phyloP scores from a whole-genome alignment of 306 rosid species.

The Prosopis cineraria region DNA sequence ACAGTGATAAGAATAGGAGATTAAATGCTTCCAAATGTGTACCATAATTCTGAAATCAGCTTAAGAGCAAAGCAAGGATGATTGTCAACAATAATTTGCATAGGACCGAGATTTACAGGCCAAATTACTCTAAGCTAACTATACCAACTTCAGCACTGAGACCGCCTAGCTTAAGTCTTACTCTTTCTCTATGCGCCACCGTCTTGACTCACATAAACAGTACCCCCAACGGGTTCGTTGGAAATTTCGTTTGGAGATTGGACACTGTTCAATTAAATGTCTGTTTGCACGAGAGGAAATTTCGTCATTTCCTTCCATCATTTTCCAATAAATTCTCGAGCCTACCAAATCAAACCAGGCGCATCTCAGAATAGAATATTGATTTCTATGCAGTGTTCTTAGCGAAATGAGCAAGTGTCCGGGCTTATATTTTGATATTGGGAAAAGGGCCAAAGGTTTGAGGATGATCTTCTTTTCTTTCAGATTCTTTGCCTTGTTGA shows the following conservation, averaged over 20 bases:
- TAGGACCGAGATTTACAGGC: not conserved
- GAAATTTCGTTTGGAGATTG: slow-evolving; percentile 47
- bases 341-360: slow-evolving; percentile 39
- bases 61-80: slow-evolving; percentile 37
- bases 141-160: not conserved
- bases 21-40: slow-evolving; percentile 29
- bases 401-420: slow-evolving; percentile 51
- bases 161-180: slow-evolving; percentile 32
- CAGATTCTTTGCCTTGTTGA: not conserved
- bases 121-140: not conserved
- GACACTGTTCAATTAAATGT: slow-evolving; percentile 14
- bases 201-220: slow-evolving; percentile 13
- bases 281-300: slow-evolving; percentile 53
- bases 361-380: slow-evolving; percentile 17
- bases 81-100: not conserved
- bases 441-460: slow-evolving; percentile 74
- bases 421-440: slow-evolving; percentile 56
- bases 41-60: slow-evolving; percentile 6
- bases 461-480: slow-evolving; percentile 1
- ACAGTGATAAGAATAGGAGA: slow-evolving; percentile 20
- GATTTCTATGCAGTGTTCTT: slow-evolving; percentile 27
- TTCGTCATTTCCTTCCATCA: slow-evolving; percentile 49
- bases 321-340: slow-evolving; percentile 44
- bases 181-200: slow-evolving; percentile 28
- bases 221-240: slow-evolving; percentile 36